Evolutionary conservation across 768 basidiomycete genomes (phyloP).

Genomic region (Termitomyces sp.): DNA sequence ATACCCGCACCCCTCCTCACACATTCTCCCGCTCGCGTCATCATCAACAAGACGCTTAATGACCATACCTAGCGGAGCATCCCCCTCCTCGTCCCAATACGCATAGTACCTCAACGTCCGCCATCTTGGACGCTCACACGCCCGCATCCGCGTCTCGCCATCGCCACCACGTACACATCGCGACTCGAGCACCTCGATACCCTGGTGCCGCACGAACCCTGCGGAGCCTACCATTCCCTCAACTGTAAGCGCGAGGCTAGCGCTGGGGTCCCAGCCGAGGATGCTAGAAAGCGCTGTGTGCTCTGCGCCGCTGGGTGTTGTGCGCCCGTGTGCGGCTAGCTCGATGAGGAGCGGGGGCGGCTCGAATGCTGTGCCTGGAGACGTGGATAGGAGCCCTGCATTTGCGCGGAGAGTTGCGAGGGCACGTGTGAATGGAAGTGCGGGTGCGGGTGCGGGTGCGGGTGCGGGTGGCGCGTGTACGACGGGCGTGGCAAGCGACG

Average conservation of each 20-base stretch:
- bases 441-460: constrained; percentile 6
- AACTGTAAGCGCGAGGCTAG: constrained; percentile 14
- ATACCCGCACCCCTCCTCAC: constrained; percentile 30
- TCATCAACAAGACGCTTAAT: constrained; percentile 28
- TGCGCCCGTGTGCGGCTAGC: constrained; percentile 48
- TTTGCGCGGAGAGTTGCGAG: constrained; percentile 38
- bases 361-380: constrained; percentile 42
- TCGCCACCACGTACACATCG: background rate
- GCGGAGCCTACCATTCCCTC: constrained; percentile 43
- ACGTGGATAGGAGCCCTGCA: constrained; percentile 45
- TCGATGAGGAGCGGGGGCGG: constrained; percentile 45
- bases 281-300: constrained; percentile 26
- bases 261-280: constrained; percentile 52
- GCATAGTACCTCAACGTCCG: constrained; percentile 49
- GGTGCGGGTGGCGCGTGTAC: constrained; percentile 11
- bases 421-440: constrained; percentile 32
- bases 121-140: constrained; percentile 47
- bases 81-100: constrained; percentile 23
- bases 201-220: constrained; percentile 39
- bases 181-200: constrained; percentile 8
- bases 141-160: background rate
- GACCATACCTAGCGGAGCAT: constrained; percentile 36
- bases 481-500: constrained; percentile 7
- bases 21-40: constrained; percentile 27
- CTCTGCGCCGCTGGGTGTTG: constrained; percentile 26